Base-by-base conservation (phyloP, 2,329 filamentous ascomycete genomes). In the Pseudocercospora cruenta region DNA sequence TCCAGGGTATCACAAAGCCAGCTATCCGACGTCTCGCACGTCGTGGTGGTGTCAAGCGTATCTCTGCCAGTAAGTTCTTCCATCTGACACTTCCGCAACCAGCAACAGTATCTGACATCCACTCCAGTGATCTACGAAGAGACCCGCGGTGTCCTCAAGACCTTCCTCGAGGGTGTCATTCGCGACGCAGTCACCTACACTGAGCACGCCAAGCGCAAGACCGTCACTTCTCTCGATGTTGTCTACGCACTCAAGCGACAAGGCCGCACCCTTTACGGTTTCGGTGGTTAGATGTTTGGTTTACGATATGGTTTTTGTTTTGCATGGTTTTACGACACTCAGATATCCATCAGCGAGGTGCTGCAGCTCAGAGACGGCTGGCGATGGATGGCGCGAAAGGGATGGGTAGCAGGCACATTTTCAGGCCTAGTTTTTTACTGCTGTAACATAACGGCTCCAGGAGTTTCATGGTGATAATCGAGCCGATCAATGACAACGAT, bases 1-100 rank as follows among this genome's bases (percentile, higher is more conserved):
- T 97, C 79, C 92, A 96, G 85, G 93, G 94, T 83, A 95, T 97
- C 79, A 97, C 93, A 78, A 96, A 96, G 90, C 63, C 63, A 1
- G 69, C 60, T 55, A 75, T 73, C 65, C 91, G 93, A 78, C 89
- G 91, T 51, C 79, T 94, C 0, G 91, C 91, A 1, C 86, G 91
- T 4, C 87, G 91, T 6, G 91, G 91, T 1, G 91, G 91, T 0
- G 89, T 94, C 0, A 93, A 93, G 75, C 83, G 91, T 0, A 92
- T 94, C 5, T 89, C 88, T 0, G 83, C 74, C 0, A 68, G 90
- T 92, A 88, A 81, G 70, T 69, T 60, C 58, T 39, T 49, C 28
- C 43, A 36, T 61, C 64, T 65, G 45, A 59, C 51, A 59, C 62
- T 53, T 49, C 54, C 24, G 49, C 24, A 45, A 33, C 19, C 73